Evolutionary conservation across 2,329 filamentous ascomycete species (phyloP), one percentile per base, ranked within the genome.

Genomic region (Camillea tinctor): DNA sequence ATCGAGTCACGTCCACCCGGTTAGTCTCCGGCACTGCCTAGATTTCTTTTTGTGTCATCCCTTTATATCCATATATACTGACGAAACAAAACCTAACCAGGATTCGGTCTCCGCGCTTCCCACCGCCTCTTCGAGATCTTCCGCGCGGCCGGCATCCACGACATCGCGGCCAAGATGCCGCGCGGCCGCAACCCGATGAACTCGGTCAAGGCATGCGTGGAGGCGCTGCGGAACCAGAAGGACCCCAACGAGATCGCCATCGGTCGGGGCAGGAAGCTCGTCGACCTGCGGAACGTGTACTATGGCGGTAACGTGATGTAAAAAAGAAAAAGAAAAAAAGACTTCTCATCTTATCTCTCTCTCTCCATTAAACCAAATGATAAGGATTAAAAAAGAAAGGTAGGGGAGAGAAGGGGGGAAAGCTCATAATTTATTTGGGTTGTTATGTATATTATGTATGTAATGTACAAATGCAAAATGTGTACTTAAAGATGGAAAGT

Each of bases 101-200:
- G 95, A 61, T 99, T 97, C 71, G 95, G 95, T 72, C 88, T 98
- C 67, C 92, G 95, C 71, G 92, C 91, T 74, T 92, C 96, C 69
- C 87, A 91, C 73, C 86, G 93, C 66, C 94, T 99, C 75, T 98
- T 93, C 77, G 94, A 99, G 76, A 93, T 99, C 81, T 93, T 91
- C 73, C 90, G 92, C 65, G 88, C 88, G 54, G 90, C 88, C 49
- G 95, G 95, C 66, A 92, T 99, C 71, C 83, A 89, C 65, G 95
- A 99, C 75, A 85, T 99, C 36, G 85, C 93, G 17, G 93, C 92
- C 54, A 85, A 85, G 67, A 93, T 96, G 64, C 88, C 89, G 44
- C 89, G 94, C 52, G 92, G 92, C 64, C 87, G 93, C 71, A 98
- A 97, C 82, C 92, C 93, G 68, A 97, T 98, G 93, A 99, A 99